Base-by-base conservation (phyloP, 805 yeast genomes). In the Candida sonorensis region DNA sequence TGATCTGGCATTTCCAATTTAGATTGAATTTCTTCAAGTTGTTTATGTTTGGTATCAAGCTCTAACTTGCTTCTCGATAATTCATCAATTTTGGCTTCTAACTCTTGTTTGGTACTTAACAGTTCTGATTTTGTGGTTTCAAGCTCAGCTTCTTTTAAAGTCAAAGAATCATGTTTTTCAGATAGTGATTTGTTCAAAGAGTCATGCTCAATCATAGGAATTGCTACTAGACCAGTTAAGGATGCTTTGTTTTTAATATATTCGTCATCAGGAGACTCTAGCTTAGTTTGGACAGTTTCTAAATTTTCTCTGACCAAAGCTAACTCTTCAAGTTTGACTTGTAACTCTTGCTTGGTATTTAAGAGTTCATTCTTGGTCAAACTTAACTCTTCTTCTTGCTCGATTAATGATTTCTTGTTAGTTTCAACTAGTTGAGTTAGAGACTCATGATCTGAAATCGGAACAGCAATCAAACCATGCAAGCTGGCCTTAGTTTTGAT, bases 1-100 rank as follows among this genome's bases (percentile, higher is more conserved):
- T 51, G 39, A 3, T 58, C 42, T 8, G 72, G 69, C n/a, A 38
- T 37, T 5, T 40, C 44, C 20, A 51, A 10, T 27, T 37, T 35
- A 5, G 19, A 19, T 11, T 45, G 40, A 35, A 41, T 20, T 1
- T 33, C 23, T 5, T 36, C 28, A 5, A 46, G 25, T 20, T 42
- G 38, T 6, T 38, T 41, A 14, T 26, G 11, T 5, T 34, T 29
- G 12, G 20, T 14, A 17, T 26, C 27, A n/a, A 25, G 19, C 18
- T 29, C 36, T 11, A 13, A 29, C n/a, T 17, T 28, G 19, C 10
- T 29, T 17, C 17, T 3, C 18, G 30, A 21, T 30, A 26, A 23
- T 10, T 30, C 29, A 12, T 18, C 31, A 13, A 12, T 3, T 17
- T 19, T 24, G 16, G 10, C 5, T 17, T 23, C 23, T 10, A 30